Conservation (phyloP, 148 eudicot genomes). For the Persicaria maculosa region DNA sequence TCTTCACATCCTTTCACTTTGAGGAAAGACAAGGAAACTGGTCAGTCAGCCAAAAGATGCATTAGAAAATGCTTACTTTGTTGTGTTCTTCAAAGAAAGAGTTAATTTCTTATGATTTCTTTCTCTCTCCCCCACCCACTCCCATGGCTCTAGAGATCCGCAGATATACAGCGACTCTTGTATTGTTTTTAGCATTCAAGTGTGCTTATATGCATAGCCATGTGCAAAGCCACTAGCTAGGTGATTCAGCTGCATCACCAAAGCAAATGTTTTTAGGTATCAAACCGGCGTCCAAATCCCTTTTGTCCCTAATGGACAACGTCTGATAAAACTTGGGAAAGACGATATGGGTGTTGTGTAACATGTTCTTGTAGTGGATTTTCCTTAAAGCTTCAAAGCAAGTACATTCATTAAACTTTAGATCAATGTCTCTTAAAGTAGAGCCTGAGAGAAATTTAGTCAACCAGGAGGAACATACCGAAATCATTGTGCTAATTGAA, state of each 20-base stretch:
- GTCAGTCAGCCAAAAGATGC: not conserved
- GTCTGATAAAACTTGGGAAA: too few species aligned
- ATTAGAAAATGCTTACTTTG: not conserved
- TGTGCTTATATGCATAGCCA: not conserved
- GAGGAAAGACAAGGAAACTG: not conserved
- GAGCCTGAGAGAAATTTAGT: not conserved
- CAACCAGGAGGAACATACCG: not conserved
- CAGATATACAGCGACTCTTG: not conserved
- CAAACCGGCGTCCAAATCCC: not conserved
- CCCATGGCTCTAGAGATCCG: not conserved
- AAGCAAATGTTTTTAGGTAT: not conserved
- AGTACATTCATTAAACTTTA: not conserved
- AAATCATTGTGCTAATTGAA: not conserved
- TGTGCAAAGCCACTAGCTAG: not conserved
- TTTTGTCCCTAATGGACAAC: not conserved
- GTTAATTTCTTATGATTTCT: not conserved
- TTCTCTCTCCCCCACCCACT: not conserved
- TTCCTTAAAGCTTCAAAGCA: not conserved
- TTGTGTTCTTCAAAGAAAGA: not conserved
- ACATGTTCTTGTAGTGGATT: not conserved
- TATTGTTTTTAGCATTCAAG: not conserved
- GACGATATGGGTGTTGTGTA: not conserved
- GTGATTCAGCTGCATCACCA: not conserved
- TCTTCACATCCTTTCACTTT: slow-evolving; percentile 21
- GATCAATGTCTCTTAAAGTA: not conserved